Evolutionary conservation across 768 basidiomycete genomes (phyloP).

Genomic region (Suillus americanus): DNA sequence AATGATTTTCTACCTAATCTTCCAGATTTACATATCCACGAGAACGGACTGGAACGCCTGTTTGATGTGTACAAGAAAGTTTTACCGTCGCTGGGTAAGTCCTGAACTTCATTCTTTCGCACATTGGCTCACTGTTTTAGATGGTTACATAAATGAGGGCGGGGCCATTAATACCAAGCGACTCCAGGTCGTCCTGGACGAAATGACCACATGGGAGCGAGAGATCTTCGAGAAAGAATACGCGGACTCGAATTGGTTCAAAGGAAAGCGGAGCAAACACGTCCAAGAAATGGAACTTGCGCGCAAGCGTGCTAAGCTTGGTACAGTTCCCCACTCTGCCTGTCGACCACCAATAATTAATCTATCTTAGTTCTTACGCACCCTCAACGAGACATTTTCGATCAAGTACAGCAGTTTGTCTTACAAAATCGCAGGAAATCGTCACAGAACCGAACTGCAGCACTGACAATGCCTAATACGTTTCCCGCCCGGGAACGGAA

Average conservation of each 20-base stretch:
- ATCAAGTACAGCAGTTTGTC: conserved; percentile 77
- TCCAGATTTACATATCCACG: conserved; percentile 96
- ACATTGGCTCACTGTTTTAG: conserved; percentile 37
- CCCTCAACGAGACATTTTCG: conserved; percentile 75
- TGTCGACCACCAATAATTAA: background rate
- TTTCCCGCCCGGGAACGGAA: conserved; percentile 78
- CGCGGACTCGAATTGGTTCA: conserved; percentile 89
- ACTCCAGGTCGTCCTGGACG: conserved; percentile 83
- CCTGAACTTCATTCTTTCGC: background rate
- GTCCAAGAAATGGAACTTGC: conserved; percentile 63
- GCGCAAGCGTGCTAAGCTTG: conserved; percentile 57
- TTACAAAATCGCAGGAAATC: conserved; percentile 38
- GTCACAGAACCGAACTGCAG: conserved; percentile 34
- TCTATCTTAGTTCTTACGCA: conserved; percentile 56
- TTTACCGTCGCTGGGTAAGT: conserved; percentile 69
- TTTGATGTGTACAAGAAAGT: conserved; percentile 96
- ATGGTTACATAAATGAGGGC: conserved; percentile 90
- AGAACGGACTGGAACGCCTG: conserved; percentile 89
- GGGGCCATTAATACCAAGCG: conserved; percentile 80
- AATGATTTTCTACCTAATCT: conserved; percentile 97
- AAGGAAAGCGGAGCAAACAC: conserved; percentile 85
- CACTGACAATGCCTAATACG: conserved; percentile 70
- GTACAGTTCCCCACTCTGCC: conserved; percentile 40
- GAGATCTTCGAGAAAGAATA: conserved; percentile 93
- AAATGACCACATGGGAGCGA: conserved; percentile 85